Evolutionary conservation across 2,329 filamentous ascomycete genomes (phyloP), one percentile per base, ranked within the genome.

Genomic region (Fonsecaea monophora): DNA sequence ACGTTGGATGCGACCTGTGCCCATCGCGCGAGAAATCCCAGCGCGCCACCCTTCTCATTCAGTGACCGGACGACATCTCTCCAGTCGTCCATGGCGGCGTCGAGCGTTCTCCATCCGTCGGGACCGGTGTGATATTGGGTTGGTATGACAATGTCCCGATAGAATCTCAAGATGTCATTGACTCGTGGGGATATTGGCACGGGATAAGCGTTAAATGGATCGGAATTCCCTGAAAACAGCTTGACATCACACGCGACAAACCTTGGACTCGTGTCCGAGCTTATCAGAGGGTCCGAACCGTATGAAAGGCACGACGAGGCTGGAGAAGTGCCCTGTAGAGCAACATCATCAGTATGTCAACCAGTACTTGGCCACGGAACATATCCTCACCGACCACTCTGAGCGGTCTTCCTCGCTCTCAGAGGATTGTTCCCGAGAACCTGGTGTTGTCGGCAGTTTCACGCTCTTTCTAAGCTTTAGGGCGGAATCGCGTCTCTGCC

Each of bases 61-160:
- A 60, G 45, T 2, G 58, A 60, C 21, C 42, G 42, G 37, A 60
- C 42, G 45, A 60, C 58, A 35, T 60, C 58, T 35, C 32, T 53
- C 58, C 58, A 60, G 42, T 60, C 58, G 15, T 60, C 58, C 15
- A 13, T 30, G 13, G 58, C 58, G 30, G 58, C 58, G 10, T 60
- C 58, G 15, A 60, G 35, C 12, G 58, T 60, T 48, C 25, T 42
- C 58, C 58, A 60, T 13, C 58, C 58, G n/a, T 60, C 58, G 13
- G 21, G 10, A 6, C 40, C 10, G 18, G 58, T 60, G 18, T 60
- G 58, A 10, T 60, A 60, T 53, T 60, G 58, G 10, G 58, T 53
- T 5, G 58, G 58, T 5, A 60, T 38, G 40, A 60, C 58, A 15
- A 60, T 60, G 58, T 60, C 58, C n/a, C 58, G 58, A 21, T 60